phyloP scores from a whole-genome alignment of 1,284 basidiomycete species.

The Apiotrichum montevideense region DNA sequence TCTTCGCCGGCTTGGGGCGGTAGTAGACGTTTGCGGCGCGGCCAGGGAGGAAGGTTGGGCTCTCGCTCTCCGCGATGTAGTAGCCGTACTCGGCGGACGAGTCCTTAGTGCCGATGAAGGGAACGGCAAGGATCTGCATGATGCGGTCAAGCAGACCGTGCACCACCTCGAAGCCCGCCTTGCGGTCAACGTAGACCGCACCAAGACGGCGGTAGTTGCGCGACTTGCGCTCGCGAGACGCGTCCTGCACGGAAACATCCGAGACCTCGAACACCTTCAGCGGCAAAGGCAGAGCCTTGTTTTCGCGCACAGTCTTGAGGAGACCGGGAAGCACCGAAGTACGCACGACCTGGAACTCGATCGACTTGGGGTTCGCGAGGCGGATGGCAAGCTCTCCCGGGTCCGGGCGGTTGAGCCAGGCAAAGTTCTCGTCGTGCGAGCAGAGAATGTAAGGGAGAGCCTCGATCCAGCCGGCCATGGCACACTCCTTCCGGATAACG shows the following conservation, averaged over 20 bases:
- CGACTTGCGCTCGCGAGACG: conserved; percentile 68
- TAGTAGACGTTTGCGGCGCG: conserved; percentile 87
- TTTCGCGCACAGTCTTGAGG: conserved; percentile 94
- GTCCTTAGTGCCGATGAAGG: conserved; percentile 61
- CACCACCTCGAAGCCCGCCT: conserved; percentile 92
- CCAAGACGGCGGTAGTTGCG: conserved; percentile 81
- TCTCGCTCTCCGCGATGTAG: conserved; percentile 84
- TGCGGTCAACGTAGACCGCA: conserved; percentile 92
- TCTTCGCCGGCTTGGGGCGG: conserved; percentile 53
- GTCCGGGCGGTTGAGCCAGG: conserved; percentile 79
- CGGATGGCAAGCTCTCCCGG: conserved; percentile 75
- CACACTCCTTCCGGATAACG: conserved; percentile 83
- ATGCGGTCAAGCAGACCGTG: conserved; percentile 89
- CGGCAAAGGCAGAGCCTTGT: conserved; percentile 86
- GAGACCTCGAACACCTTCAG: conserved; percentile 91
- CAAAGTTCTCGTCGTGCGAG: conserved; percentile 97
- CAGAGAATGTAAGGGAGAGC: conserved; percentile 94
- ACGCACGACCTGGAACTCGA: conserved; percentile 96
- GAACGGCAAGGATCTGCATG: conserved; percentile 91
- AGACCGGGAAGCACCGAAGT: conserved; percentile 92
- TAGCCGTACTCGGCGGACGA: conserved; percentile 65
- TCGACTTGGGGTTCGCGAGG: conserved; percentile 93
- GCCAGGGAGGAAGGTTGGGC: conserved; percentile 89
- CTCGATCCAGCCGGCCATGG: conserved; percentile 91
- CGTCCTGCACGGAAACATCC: conserved; percentile 88